These are phyloP conservation scores for Porogramme epimiltina DNA, from an alignment of 1,284 basidiomycete species.

Conservation along the genomic window DNA sequence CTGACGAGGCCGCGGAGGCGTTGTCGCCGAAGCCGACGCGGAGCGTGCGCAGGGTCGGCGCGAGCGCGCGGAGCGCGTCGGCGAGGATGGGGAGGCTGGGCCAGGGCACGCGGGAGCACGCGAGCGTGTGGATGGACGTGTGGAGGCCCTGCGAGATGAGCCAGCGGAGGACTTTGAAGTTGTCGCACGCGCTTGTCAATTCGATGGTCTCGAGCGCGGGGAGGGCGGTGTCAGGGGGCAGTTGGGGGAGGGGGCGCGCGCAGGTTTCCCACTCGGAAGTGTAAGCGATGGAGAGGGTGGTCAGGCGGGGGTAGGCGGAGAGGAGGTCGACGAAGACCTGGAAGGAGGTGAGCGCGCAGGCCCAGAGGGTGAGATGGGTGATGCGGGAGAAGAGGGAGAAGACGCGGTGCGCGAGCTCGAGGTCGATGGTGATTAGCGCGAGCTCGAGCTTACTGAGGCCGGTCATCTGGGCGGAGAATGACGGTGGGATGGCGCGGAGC, in stretches of 20 bases:
- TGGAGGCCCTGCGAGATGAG: conserved; percentile 14
- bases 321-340: conserved; percentile 18
- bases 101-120: conserved; percentile 15
- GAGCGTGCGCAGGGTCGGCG: conserved; percentile 12
- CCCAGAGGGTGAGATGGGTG: conserved; percentile 20
- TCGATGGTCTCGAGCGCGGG: conserved; percentile 15
- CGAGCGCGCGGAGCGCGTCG: conserved; percentile 8
- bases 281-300: conserved; percentile 17
- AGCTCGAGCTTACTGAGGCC: conserved; percentile 21
- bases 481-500: conserved; percentile 16
- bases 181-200: conserved; percentile 18
- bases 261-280: conserved; percentile 20
- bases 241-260: not conserved
- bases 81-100: conserved; percentile 7
- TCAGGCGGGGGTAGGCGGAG: conserved; percentile 12
- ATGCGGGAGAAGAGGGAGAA: conserved; percentile 11
- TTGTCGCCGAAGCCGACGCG: conserved; percentile 16
- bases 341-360: conserved; percentile 17
- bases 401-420: conserved; percentile 14
- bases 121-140: conserved; percentile 10
- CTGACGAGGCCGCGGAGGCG: not conserved
- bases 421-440: conserved; percentile 19
- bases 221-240: not conserved
- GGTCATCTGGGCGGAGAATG: conserved; percentile 12
- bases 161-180: conserved; percentile 20